Base-by-base conservation (phyloP, 2,329 filamentous ascomycete genomes). In the Diplodia corticola region DNA sequence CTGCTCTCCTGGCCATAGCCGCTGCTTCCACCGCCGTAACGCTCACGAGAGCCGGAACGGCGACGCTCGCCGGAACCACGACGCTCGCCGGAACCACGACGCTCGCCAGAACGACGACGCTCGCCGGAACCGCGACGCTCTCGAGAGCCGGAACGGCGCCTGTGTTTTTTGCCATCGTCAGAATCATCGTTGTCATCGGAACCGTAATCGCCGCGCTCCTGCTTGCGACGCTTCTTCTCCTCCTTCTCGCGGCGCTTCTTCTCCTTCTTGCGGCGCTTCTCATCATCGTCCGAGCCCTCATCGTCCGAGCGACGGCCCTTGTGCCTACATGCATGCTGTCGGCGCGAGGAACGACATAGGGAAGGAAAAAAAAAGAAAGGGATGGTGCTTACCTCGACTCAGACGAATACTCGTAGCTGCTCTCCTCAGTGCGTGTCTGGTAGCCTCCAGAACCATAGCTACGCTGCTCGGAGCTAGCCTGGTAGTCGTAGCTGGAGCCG, bases 391-490 rank as follows among this genome's bases (percentile, higher is more conserved):
- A 78, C 73, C 79, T 78, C 44, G 77, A 77, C 63, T 82, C 76
- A 44, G 76, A 73, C 10, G 78, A 72, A 71, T 80, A 75, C 37
- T 80, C 76, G 44, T 77, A 80, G 22, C 74, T 72, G 40, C 40
- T 81, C 33, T 81, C 80, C 76, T 89, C 85, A 40, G 84, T 85
- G 46, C 81, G 84, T 69, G 86, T 80, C 71, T 89, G 84, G 68
- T 86, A 88, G 5, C 86, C 84, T 3, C 83, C 83, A 4, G 73
- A 71, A 49, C 71, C 70, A 50, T 78, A 77, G 20, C 82, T 81
- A 10, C 80, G 82, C 7, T 83, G 82, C 73, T 90, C 85, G 5
- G 81, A 84, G 55, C 80, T 81, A 73, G 89, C 82, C 72, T 89
- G 80, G 70, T 87, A 89, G 48, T 85, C 84, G 69, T 86, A 86